A percentile compares a stretch with the other conserved stretches of the same genome.
Evolutionary conservation across 2,329 filamentous ascomycete genomes (phyloP).

Genomic region (Aspergillus hiratsukae): DNA sequence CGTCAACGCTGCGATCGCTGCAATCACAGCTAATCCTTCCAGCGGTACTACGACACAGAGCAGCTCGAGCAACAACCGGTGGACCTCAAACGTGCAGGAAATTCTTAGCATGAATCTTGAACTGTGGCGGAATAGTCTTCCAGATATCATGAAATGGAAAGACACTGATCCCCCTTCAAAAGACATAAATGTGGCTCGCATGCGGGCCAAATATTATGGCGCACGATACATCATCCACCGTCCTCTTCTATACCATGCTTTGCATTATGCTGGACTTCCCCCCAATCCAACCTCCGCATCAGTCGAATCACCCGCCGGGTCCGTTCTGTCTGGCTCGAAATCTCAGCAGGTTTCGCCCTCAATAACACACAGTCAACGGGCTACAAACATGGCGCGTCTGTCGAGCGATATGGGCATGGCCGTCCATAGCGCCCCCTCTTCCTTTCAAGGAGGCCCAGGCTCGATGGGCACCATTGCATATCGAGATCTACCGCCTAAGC

Average conservation of each 20-base stretch:
- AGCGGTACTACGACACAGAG: neutral
- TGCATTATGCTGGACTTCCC: conserved; percentile 46
- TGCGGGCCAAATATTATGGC: conserved; percentile 93
- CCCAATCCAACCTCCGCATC: conserved; percentile 31
- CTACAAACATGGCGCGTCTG: conserved; percentile 27
- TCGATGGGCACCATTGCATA: conserved; percentile 6
- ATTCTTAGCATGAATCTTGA: conserved; percentile 47
- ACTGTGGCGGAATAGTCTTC: conserved; percentile 51
- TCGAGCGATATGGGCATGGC: conserved; percentile 33
- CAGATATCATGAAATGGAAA: conserved; percentile 54
- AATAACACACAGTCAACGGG: conserved; percentile 25
- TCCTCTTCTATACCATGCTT: conserved; percentile 63
- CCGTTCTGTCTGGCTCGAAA: conserved; percentile 21
- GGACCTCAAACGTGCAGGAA: conserved; percentile 38
- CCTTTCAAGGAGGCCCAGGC: neutral
- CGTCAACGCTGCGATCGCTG: neutral
- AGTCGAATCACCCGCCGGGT: conserved; percentile 30
- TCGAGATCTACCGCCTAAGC: conserved; percentile 36
- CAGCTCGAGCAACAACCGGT: conserved; percentile 13
- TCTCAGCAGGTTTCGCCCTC: conserved; percentile 37
- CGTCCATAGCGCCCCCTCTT: conserved; percentile 9
- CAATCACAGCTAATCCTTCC: neutral
- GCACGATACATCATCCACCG: conserved; percentile 85
- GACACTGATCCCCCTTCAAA: conserved; percentile 66
- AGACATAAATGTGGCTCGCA: conserved; percentile 75